phyloP scores from a whole-genome alignment of 495 filamentous ascomycete genomes.

The Neurospora africana region DNA sequence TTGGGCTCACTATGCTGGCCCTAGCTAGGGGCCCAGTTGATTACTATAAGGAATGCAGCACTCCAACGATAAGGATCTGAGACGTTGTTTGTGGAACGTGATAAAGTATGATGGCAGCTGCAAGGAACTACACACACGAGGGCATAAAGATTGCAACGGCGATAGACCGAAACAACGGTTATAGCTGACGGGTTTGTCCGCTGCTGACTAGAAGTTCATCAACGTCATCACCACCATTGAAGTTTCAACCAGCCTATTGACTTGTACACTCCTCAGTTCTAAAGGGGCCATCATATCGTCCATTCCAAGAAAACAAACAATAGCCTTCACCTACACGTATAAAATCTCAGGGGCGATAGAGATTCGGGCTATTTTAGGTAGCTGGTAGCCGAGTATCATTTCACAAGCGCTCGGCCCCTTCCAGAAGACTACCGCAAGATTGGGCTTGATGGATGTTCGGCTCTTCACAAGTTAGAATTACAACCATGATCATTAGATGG shows the following conservation, averaged over 20 bases:
- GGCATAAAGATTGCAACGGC: not conserved
- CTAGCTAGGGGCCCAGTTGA: not conserved
- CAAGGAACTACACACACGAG: not conserved
- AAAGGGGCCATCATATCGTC: not conserved
- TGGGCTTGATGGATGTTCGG: not conserved
- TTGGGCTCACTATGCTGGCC: not conserved
- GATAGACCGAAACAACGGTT: not conserved
- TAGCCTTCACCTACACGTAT: not conserved
- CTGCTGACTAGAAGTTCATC: not conserved
- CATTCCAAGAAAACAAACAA: not conserved
- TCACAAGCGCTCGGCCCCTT: not conserved
- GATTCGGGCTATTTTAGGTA: not conserved
- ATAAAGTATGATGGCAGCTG: not conserved
- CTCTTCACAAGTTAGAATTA: not conserved
- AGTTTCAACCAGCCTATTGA: no score
- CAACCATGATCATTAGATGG: not conserved
- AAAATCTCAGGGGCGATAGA: not conserved
- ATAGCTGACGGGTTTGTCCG: not conserved
- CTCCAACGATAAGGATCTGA: not conserved
- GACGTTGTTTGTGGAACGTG: not conserved
- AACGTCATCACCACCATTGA: not conserved
- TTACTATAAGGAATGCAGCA: not conserved
- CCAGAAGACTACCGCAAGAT: not conserved
- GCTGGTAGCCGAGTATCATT: not conserved
- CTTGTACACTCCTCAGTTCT: not conserved